phyloP scores from a whole-genome alignment of 768 basidiomycete species.

The Multifurca ochricompacta region DNA sequence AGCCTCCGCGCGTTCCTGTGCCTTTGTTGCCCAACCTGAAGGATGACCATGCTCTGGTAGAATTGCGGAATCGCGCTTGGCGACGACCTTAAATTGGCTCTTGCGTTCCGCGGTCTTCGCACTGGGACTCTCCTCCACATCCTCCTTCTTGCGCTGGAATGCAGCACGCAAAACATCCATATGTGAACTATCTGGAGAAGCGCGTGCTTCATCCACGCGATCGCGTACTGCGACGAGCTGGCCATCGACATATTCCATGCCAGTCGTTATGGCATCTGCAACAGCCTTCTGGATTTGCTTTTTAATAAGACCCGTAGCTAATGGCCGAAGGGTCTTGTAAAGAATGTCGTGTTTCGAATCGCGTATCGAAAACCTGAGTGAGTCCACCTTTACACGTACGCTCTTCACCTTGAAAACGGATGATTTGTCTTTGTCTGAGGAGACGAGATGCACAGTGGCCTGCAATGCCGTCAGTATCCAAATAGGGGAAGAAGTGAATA shows the following conservation, averaged over 20 bases:
- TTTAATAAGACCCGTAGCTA: slow-evolving; percentile 81
- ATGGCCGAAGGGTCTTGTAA: slow-evolving; percentile 76
- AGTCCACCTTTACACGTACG: slow-evolving; percentile 74
- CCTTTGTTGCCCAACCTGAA: slow-evolving; percentile 63
- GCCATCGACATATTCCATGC: slow-evolving; percentile 80
- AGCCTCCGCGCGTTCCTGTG: slow-evolving; percentile 37
- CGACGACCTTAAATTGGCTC: slow-evolving; percentile 77
- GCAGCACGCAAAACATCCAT: slow-evolving; percentile 56
- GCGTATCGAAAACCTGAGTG: slow-evolving; percentile 83
- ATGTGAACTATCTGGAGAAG: slow-evolving; percentile 30
- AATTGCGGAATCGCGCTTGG: slow-evolving; percentile 59
- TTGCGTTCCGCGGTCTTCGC: slow-evolving; percentile 34
- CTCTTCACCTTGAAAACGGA: slow-evolving; percentile 68
- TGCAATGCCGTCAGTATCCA: slow-evolving; percentile 16
- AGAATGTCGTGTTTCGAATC: slow-evolving; percentile 86
- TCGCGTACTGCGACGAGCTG: slow-evolving; percentile 87
- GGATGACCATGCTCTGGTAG: slow-evolving; percentile 58
- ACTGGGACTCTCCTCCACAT: slow-evolving; percentile 31
- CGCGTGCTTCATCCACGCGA: slow-evolving; percentile 45
- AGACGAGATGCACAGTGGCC: slow-evolving; percentile 54
- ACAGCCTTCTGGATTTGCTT: slow-evolving; percentile 57
- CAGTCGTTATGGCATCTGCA: slow-evolving; percentile 63
- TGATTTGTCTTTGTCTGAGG: slow-evolving; percentile 51
- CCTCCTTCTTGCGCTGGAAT: slow-evolving; percentile 53
- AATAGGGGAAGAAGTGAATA: neutral